A percentile compares a stretch with the other conserved stretches of the same genome.
These are phyloP conservation scores for Penicillium argentinense DNA, from an alignment of 495 filamentous ascomycete species.

Conservation along the genomic window DNA sequence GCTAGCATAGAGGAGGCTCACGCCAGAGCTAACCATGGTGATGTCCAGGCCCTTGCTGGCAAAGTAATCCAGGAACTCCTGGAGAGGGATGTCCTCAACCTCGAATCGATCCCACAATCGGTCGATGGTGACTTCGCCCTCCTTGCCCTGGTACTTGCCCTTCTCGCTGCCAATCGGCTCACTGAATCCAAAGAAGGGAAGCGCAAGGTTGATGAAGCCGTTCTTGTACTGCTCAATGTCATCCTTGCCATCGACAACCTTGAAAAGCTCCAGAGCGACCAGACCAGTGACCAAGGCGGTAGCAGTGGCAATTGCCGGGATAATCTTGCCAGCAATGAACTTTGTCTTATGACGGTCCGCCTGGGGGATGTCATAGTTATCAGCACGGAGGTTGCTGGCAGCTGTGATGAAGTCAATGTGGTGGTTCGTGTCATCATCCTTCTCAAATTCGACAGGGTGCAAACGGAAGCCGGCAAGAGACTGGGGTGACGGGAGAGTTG, in stretches of 20 bases:
- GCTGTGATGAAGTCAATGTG: conserved; percentile 99
- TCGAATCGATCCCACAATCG: conserved; percentile 99
- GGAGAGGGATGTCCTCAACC: conserved; percentile 78
- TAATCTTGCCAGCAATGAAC: conserved; percentile 99
- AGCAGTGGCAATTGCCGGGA: conserved; percentile 97
- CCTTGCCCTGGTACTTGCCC: conserved; percentile 74
- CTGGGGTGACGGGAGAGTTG: conserved; percentile 71
- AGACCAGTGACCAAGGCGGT: conserved; percentile 95
- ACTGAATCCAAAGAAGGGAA: conserved; percentile 97
- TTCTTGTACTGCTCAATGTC: conserved; percentile 99
- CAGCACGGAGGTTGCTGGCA: conserved; percentile 91
- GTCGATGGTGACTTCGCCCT: conserved; percentile 80
- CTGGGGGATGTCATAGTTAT: conserved; percentile 93
- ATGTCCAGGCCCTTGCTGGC: conserved; percentile 75
- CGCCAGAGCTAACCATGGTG: conserved; percentile 93
- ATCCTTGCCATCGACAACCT: conserved; percentile 91
- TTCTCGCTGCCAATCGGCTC: conserved; percentile 93
- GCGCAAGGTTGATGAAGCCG: conserved; percentile 93
- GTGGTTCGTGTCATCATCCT: conserved; percentile 96
- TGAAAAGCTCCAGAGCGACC: conserved; percentile 91
- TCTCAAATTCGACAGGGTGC: conserved; percentile 94
- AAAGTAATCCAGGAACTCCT: conserved; percentile 81
- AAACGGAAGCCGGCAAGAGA: conserved; percentile 83
- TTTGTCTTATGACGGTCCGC: conserved; percentile 97
- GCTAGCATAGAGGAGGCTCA: conserved; percentile 91